Percentiles rank a stretch among this genome's conserved stretches.
Evolutionary conservation across 164 flowering plant species (phyloP).

Genomic region (Piper longum): DNA sequence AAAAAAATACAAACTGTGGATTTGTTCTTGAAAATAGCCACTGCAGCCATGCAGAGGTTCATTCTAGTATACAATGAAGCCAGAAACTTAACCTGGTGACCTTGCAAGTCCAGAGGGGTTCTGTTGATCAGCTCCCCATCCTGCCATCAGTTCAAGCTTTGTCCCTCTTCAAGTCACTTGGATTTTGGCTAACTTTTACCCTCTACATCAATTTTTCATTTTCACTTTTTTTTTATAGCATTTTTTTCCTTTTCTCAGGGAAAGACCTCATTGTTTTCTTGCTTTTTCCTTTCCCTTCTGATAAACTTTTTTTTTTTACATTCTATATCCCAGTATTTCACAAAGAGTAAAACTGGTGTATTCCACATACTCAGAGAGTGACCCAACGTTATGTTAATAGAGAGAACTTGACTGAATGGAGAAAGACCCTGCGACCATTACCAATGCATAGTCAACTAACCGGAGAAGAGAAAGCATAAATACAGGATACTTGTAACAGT

Average conservation of each 20-base stretch:
- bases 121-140: neutral
- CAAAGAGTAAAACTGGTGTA: neutral
- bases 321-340: neutral
- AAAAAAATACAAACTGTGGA: no score
- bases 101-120: neutral
- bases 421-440: conserved; percentile 26
- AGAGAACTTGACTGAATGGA: conserved; percentile 16
- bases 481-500: neutral
- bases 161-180: neutral
- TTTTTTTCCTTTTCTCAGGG: neutral
- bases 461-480: conserved; percentile 1
- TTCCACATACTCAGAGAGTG: neutral
- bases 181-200: neutral
- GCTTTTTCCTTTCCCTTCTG: conserved; percentile 1
- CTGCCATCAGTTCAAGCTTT: neutral
- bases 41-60: conserved; percentile 7
- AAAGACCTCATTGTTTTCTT: neutral
- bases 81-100: neutral
- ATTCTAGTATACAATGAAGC: neutral
- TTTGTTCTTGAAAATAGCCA: conserved; percentile 10
- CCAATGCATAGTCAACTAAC: conserved; percentile 17
- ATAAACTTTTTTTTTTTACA: neutral
- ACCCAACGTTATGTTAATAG: conserved; percentile 11
- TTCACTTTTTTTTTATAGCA: conserved; percentile 3
- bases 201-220: neutral